phyloP scores from a whole-genome alignment of 2,329 filamentous ascomycete species.

The Aspergillus sp. region DNA sequence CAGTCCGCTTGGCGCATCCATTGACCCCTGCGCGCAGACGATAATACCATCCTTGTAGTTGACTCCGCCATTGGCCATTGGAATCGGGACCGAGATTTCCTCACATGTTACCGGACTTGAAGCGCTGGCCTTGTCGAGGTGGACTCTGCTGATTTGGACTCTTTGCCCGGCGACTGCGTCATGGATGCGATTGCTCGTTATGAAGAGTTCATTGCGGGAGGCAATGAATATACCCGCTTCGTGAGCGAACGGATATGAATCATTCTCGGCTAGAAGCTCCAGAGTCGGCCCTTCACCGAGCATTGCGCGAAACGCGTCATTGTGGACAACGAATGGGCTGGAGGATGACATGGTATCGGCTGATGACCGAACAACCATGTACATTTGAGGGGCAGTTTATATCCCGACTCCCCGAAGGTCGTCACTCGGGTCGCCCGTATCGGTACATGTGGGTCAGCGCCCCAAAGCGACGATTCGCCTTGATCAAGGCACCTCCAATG shows the following conservation, averaged over 20 bases:
- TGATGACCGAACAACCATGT: background rate
- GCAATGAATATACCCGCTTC: conserved; percentile 50
- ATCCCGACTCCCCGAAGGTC: background rate
- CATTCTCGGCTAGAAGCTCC: conserved; percentile 43
- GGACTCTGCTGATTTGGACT: conserved; percentile 30
- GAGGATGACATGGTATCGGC: conserved; percentile 1
- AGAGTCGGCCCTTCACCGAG: conserved; percentile 42
- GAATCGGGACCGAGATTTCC: conserved; percentile 38
- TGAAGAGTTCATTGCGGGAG: conserved; percentile 37
- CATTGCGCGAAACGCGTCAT: conserved; percentile 30
- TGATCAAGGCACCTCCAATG: background rate
- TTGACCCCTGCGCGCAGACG: conserved; percentile 48
- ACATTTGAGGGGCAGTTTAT: background rate
- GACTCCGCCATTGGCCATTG: conserved; percentile 56
- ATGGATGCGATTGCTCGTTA: conserved; percentile 42
- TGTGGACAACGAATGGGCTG: conserved; percentile 6
- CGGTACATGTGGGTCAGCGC: background rate
- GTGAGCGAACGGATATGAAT: conserved; percentile 53
- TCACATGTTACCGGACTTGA: conserved; percentile 12
- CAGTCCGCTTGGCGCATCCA: conserved; percentile 18
- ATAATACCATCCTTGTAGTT: conserved; percentile 50
- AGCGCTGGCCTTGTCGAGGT: conserved; percentile 1
- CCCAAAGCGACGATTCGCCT: background rate
- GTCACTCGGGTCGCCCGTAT: no score
- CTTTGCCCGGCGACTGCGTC: conserved; percentile 23